Conservation (phyloP, 768 basidiomycete species). For the Lactifluus pinguis region DNA sequence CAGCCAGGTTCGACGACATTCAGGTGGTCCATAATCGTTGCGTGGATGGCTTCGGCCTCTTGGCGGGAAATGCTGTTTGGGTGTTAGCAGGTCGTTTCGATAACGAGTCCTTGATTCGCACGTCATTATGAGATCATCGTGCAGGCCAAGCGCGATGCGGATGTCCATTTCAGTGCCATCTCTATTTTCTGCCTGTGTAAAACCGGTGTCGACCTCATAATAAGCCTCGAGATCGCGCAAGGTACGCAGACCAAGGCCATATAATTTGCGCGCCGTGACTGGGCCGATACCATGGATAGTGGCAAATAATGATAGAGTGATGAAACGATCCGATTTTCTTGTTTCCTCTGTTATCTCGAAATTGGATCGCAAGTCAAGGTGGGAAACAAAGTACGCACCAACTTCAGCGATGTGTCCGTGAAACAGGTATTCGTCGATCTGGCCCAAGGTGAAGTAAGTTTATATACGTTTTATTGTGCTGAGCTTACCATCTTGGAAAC, state of each 20-base stretch:
- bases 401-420: conserved; percentile 52
- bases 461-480: not conserved
- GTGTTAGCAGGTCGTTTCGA: not conserved
- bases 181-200: conserved; percentile 16
- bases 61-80: conserved; percentile 52
- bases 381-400: conserved; percentile 27
- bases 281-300: conserved; percentile 70
- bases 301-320: conserved; percentile 47
- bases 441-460: not conserved
- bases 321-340: conserved; percentile 41
- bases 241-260: conserved; percentile 55
- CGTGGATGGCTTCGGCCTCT: conserved; percentile 75
- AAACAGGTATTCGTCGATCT: conserved; percentile 59
- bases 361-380: not conserved
- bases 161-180: conserved; percentile 27
- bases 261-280: conserved; percentile 55
- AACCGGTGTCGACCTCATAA: conserved; percentile 38
- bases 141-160: conserved; percentile 49
- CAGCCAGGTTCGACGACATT: conserved; percentile 56
- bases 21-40: conserved; percentile 58
- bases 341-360: conserved; percentile 35
- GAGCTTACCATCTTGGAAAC: conserved; percentile 27
- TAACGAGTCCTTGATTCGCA: conserved; percentile 21
- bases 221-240: conserved; percentile 61
- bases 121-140: conserved; percentile 46